Conservation (phyloP, 2,329 filamentous ascomycete genomes). For the Dactylonectria estremocensis region DNA sequence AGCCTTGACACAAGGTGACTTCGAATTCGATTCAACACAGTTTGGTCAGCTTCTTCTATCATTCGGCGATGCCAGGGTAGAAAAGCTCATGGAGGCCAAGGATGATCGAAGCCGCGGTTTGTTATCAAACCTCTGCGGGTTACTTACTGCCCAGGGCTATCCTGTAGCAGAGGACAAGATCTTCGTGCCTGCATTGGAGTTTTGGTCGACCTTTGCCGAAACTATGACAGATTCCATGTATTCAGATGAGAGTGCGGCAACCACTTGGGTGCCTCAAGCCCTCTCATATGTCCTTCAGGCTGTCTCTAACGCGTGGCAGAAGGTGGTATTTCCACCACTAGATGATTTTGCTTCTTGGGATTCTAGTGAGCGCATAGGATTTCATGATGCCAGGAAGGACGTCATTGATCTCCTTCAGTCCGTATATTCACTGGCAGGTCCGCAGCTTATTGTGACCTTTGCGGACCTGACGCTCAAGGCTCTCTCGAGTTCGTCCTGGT, state of each 20-base stretch:
- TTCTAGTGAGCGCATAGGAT: constrained; percentile 76
- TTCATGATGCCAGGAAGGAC: constrained; percentile 82
- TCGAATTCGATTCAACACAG: constrained; percentile 74
- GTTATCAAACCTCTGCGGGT: constrained; percentile 72
- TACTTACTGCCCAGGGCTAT: constrained; percentile 77
- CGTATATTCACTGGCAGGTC: constrained; percentile 74
- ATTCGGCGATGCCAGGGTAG: constrained; percentile 77
- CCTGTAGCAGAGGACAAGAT: constrained; percentile 82
- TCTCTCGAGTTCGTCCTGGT: constrained; percentile 66
- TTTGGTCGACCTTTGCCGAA: constrained; percentile 85
- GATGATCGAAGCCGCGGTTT: constrained; percentile 68
- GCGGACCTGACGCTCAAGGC: constrained; percentile 68
- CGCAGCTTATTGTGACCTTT: constrained; percentile 70
- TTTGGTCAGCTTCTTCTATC: constrained; percentile 78
- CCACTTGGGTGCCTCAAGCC: constrained; percentile 72
- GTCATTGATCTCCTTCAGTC: constrained; percentile 84
- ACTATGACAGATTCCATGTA: constrained; percentile 73
- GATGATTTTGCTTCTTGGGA: constrained; percentile 77
- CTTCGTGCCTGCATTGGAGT: constrained; percentile 82
- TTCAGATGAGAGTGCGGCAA: constrained; percentile 62
- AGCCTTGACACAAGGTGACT: constrained; percentile 71
- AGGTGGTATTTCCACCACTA: constrained; percentile 76
- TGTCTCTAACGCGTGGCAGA: constrained; percentile 77
- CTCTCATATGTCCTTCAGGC: constrained; percentile 74
- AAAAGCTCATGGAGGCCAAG: constrained; percentile 69